Evolutionary conservation across 2,329 filamentous ascomycete species (phyloP), one percentile per base, ranked within the genome.

Genomic region (Exophiala spinifera): DNA sequence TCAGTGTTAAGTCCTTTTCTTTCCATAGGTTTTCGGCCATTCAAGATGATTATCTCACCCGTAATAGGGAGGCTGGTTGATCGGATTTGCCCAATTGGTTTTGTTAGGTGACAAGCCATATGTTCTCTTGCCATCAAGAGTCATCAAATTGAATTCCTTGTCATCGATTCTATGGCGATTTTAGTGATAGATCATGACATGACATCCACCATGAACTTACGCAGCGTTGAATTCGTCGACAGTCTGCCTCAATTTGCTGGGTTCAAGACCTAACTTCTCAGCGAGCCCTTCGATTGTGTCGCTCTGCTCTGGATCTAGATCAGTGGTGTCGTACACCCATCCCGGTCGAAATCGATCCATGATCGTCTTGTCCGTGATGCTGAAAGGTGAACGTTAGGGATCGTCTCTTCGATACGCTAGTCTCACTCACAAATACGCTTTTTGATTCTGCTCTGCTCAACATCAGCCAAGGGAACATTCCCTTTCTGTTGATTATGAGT

Each of bases 321-420:
- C 71, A 1, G 72, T 74, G 1, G 72, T 74, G 19, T 74, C 71
- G 47, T 71, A 74, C 3, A 74, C 73, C 72, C 71, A 74, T 42
- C 68, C 69, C 11, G 71, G 71, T 23, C 70, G 65, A 66, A 74
- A 74, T 2, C 67, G 64, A 34, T 73, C 64, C 72, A 73, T 72
- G 61, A 74, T 73, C 8, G 64, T 65, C 17, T 67, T 64, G 54
- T 74, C 72, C 5, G 72, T 74, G 51, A 74, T 62, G 61, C 52
- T 55, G 42, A 25, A 25, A 25, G 23, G 23, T 25, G 23, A 25
- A 25, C 23, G 23, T 25, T 25, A 25, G 23, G 23, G 23, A 7
- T 25, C 23, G 23, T 25, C 23, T 25, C 23, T 25, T 25, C 23
- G 23, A 25, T 25, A 25, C 23, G 23, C 7, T 7, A 25, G 7